Evolutionary conservation across 495 filamentous ascomycete species (phyloP).

Genomic region (Xylaria scruposa): DNA sequence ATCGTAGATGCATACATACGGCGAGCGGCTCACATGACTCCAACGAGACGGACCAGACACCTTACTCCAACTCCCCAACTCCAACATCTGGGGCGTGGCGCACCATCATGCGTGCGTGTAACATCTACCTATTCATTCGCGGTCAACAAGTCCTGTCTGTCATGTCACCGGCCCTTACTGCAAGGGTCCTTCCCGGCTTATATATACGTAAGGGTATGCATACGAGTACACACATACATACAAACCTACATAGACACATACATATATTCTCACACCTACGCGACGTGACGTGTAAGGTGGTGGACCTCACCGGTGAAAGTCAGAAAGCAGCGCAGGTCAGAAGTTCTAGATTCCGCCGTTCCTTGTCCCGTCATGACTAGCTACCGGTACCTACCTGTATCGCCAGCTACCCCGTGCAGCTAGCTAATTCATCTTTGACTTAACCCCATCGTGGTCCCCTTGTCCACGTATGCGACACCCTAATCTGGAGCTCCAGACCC

Average conservation of each 20-base stretch:
- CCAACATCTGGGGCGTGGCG: conserved; percentile 1
- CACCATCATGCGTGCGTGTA: conserved; percentile 25
- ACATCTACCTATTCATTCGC: conserved; percentile 14
- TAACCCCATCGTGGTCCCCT: no score
- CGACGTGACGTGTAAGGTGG: neutral
- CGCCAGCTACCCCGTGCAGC: no score
- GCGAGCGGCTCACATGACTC: neutral
- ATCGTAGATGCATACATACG: neutral
- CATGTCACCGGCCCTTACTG: conserved; percentile 1
- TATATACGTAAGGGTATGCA: neutral
- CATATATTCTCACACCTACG: neutral
- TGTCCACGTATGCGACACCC: no score
- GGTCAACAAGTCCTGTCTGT: neutral
- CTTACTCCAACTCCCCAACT: neutral
- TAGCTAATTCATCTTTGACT: no score
- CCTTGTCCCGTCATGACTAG: neutral
- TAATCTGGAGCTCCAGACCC: no score
- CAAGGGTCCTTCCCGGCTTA: conserved; percentile 22
- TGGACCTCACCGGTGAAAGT: neutral
- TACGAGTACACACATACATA: neutral
- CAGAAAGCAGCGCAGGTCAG: neutral
- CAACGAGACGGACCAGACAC: neutral
- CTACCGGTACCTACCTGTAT: neutral
- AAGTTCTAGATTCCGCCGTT: neutral
- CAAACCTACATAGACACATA: neutral